Conservation (phyloP, 2,329 filamentous ascomycete species). For the Microcyclosporella mali region DNA sequence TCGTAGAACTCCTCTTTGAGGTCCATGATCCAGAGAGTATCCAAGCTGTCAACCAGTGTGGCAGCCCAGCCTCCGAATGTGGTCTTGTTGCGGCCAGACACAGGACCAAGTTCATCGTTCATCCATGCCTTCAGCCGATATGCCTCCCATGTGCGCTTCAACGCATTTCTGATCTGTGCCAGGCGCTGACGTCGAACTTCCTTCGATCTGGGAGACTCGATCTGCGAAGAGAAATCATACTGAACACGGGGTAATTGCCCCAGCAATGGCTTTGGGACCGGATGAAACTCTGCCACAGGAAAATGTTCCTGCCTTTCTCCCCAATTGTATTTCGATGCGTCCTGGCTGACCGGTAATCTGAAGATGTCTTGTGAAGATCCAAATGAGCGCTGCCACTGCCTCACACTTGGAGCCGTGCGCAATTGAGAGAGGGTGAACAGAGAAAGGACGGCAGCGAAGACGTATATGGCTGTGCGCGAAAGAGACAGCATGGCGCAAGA, state of each 20-base stretch:
- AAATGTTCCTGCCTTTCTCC: conserved; percentile 12
- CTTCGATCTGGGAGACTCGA: conserved; percentile 1
- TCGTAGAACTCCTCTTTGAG: conserved; percentile 59
- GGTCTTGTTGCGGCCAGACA: conserved; percentile 58
- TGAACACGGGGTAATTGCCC: conserved; percentile 10
- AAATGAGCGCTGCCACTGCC: no score
- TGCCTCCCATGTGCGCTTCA: conserved; percentile 71
- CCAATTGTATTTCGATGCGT: conserved; percentile 9
- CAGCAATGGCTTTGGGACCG: conserved; percentile 2
- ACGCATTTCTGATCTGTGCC: conserved; percentile 59
- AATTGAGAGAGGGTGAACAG: no score
- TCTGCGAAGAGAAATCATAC: conserved; percentile 4
- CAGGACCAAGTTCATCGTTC: conserved; percentile 74
- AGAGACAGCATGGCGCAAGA: no score
- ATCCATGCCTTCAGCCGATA: conserved; percentile 76
- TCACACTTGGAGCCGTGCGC: no score
- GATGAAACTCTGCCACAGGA: conserved; percentile 8
- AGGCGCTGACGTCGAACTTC: conserved; percentile 10
- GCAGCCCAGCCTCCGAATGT: conserved; percentile 88
- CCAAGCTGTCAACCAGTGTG: conserved; percentile 73
- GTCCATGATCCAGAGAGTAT: conserved; percentile 67
- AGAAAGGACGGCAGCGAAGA: no score
- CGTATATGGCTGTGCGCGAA: no score
- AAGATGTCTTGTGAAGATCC: no score
- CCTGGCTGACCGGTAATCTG: neutral